Evolutionary conservation across 768 basidiomycete species (phyloP), one percentile per base, ranked within the genome.

Genomic region (Tubosaeta brunneosetosa): DNA sequence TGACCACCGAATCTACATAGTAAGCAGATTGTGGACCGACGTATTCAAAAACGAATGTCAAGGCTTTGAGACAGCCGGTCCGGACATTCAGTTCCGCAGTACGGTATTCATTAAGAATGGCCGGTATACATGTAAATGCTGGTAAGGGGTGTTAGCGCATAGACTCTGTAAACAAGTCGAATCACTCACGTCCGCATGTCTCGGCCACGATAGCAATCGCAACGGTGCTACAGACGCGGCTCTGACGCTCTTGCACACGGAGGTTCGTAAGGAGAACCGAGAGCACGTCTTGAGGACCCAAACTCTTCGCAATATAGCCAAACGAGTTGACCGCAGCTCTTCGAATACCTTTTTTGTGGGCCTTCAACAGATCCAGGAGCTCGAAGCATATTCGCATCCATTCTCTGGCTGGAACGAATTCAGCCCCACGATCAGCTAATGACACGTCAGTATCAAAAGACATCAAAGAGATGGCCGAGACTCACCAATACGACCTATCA

Each of bases 311-410:
- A 57, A 99, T 99, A 61, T 99, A 99, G 63, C 97, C 97, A 61
- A 99, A 99, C 1, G 95, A 97, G 76, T 99, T 97, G 73, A 98
- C 97, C 19, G 97, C 95, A 1, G 95, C 97, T 66, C 95, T 91
- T 49, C 97, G 89, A 65, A 98, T 99, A 40, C 90, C 95, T 72
- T 97, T 97, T 77, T 99, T 99, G 76, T 99, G 97, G 9, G 97
- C 97, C 69, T 98, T 98, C 63, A 98, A 80, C 25, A 99, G 78
- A 65, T 98, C 97, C 46, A 99, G 81, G 32, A 99, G 74, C 66
- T 99, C 97, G 71, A 99, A 98, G 68, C 97, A 98, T 66, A 99
- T 98, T 66, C 97, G 88, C 97, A 99, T 99, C 97, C 95, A 98
- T 72, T 99, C 97, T 63, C 97, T 84, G 10, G 97, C 95, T 14